A percentile compares a stretch with the other conserved stretches of the same genome.
Conservation (phyloP, 2,329 filamentous ascomycete genomes). For the Scleromitrula shiraiana region DNA sequence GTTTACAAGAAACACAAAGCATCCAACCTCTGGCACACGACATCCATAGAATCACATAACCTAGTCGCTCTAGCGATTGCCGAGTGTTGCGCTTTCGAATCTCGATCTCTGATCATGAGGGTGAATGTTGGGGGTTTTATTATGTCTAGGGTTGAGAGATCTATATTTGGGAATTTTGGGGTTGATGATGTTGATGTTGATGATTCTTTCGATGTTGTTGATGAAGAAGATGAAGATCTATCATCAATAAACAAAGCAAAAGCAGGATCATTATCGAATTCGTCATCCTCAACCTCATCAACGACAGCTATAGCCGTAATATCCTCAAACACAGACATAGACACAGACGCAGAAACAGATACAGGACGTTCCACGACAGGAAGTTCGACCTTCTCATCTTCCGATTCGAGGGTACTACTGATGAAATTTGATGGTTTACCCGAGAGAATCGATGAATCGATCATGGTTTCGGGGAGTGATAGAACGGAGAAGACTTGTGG, state of each 20-base stretch:
- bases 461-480: constrained; percentile 48
- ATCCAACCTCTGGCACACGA: constrained; percentile 21
- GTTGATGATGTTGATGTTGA: constrained; percentile 35
- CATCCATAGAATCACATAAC: constrained; percentile 23
- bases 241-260: constrained; percentile 50
- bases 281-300: constrained; percentile 37
- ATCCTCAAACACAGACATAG: constrained; percentile 19
- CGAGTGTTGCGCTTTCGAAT: constrained; percentile 33
- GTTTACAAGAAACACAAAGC: constrained; percentile 19
- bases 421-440: constrained; percentile 57
- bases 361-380: constrained; percentile 39
- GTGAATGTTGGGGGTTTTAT: constrained; percentile 60
- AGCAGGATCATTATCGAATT: constrained; percentile 55
- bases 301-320: constrained; percentile 13
- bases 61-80: constrained; percentile 20
- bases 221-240: constrained; percentile 23
- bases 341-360: no score
- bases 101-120: constrained; percentile 49
- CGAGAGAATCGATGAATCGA: constrained; percentile 56
- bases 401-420: constrained; percentile 33
- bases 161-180: no score
- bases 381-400: constrained; percentile 41
- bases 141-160: constrained; percentile 44
- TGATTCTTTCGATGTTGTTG: no score
- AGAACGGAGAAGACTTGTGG: constrained; percentile 66